Evolutionary conservation across 1,139 yeast species (phyloP).

Genomic region (Candida frijolesensis): DNA sequence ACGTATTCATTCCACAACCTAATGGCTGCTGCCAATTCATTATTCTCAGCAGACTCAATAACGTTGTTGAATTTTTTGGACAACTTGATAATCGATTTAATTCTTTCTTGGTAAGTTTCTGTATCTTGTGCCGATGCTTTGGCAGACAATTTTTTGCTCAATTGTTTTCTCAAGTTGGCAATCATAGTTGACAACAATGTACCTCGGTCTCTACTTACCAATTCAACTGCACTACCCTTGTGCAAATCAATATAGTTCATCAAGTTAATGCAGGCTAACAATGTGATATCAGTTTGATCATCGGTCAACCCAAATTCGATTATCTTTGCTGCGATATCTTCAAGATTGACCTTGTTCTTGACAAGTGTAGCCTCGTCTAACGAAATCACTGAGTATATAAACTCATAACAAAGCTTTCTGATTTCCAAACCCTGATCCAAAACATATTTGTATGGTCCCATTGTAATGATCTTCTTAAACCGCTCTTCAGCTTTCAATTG

Average conservation of each 20-base stretch:
- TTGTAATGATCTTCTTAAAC: conserved; percentile 67
- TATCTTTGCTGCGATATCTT: conserved; percentile 29
- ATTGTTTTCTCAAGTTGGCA: conserved; percentile 27
- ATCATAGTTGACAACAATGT: conserved; percentile 25
- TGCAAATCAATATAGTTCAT: conserved; percentile 29
- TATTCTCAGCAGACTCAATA: conserved; percentile 11
- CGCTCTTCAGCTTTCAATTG: conserved; percentile 60
- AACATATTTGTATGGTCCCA: conserved; percentile 87
- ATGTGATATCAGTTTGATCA: conserved; percentile 41
- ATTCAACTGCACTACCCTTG: conserved; percentile 18
- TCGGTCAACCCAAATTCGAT: conserved; percentile 38
- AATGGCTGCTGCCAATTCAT: conserved; percentile 7
- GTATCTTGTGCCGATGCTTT: conserved; percentile 48
- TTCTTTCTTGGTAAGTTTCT: conserved; percentile 19
- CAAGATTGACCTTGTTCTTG: conserved; percentile 22
- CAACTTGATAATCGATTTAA: conserved; percentile 18
- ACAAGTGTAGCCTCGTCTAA: conserved; percentile 25
- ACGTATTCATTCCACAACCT: conserved; percentile 13
- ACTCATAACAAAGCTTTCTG: conserved; percentile 73
- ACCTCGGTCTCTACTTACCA: conserved; percentile 18
- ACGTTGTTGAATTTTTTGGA: conserved; percentile 15
- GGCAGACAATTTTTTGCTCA: conserved; percentile 38
- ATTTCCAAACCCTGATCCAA: conserved; percentile 79
- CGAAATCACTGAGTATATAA: conserved; percentile 56
- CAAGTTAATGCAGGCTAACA: conserved; percentile 39